Conservation (phyloP, 2,329 filamentous ascomycete genomes). For the Fusarium lateritium region DNA sequence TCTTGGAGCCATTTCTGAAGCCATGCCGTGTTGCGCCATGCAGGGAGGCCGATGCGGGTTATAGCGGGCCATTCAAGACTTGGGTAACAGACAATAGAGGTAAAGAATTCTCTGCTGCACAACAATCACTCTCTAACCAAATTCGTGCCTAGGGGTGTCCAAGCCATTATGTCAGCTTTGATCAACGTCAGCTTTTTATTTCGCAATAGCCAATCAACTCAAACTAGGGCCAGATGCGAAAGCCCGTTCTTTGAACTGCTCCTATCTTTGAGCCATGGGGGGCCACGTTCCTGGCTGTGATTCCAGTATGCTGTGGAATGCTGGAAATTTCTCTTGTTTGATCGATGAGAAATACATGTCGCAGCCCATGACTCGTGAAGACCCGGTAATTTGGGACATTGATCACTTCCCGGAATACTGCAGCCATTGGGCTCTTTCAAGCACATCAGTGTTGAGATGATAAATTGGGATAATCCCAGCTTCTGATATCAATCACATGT, state of each 20-base stretch:
- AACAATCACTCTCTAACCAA: background rate
- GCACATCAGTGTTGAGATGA: background rate
- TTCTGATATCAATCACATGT: background rate
- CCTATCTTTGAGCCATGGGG: slow-evolving; percentile 12
- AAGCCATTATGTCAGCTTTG: slow-evolving; percentile 3
- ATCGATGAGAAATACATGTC: slow-evolving; percentile 29
- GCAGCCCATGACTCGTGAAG: slow-evolving; percentile 30
- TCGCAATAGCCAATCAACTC: slow-evolving; percentile 5
- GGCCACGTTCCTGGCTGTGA: slow-evolving; percentile 39
- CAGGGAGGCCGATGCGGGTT: slow-evolving; percentile 41
- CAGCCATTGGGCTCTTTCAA: slow-evolving; percentile 1
- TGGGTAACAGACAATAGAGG: slow-evolving; percentile 6
- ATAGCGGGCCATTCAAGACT: slow-evolving; percentile 23
- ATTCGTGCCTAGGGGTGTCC: slow-evolving; percentile 12
- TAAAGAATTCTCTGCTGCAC: slow-evolving; percentile 15
- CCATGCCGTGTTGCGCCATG: slow-evolving; percentile 36
- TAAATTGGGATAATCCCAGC: background rate
- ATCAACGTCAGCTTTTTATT: slow-evolving; percentile 4
- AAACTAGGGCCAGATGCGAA: slow-evolving; percentile 5
- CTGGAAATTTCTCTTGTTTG: slow-evolving; percentile 37
- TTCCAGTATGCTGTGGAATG: slow-evolving; percentile 45
- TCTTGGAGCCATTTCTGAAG: slow-evolving; percentile 29
- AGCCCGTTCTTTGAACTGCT: slow-evolving; percentile 1
- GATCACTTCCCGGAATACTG: slow-evolving; percentile 1
- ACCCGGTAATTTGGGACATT: slow-evolving; percentile 40